These are phyloP conservation scores for Boechera divaricarpa DNA, from an alignment of 345 rosid species.

Conservation along the genomic window DNA sequence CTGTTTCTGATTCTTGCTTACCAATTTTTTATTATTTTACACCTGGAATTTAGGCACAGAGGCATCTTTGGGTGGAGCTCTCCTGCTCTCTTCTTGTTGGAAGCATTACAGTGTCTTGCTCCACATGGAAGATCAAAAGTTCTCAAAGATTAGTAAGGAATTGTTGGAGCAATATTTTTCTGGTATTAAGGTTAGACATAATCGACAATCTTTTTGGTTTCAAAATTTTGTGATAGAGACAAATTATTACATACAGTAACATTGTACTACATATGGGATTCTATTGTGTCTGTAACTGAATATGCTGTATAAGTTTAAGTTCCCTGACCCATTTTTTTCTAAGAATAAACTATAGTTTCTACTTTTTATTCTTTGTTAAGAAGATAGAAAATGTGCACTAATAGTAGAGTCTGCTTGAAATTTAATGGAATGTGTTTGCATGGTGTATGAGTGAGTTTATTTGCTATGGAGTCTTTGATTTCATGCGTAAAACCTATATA, in stretches of 20 bases:
- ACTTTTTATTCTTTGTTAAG: constrained; percentile 7
- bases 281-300: constrained; percentile 5
- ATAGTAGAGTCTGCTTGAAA: constrained; percentile 11
- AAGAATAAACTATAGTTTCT: neutral
- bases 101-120: constrained; percentile 72
- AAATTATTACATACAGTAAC: neutral
- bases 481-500: neutral
- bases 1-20: constrained; percentile 34
- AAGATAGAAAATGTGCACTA: constrained; percentile 9
- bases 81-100: constrained; percentile 88
- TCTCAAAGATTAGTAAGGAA: constrained; percentile 62
- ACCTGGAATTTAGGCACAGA: constrained; percentile 52
- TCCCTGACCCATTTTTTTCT: constrained; percentile 20
- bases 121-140: constrained; percentile 75
- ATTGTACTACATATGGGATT: neutral
- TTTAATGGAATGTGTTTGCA: constrained; percentile 24
- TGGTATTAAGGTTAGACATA: constrained; percentile 73
- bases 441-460: constrained; percentile 20
- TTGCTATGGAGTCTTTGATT: neutral
- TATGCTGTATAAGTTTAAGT: constrained; percentile 13
- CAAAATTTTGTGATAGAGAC: constrained; percentile 7
- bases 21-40: constrained; percentile 29
- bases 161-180: constrained; percentile 74
- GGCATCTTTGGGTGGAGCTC: constrained; percentile 49
- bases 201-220: constrained; percentile 13